These are phyloP conservation scores for Podospora pseudocomata DNA, from an alignment of 495 filamentous ascomycete genomes.

Conservation along the genomic window DNA sequence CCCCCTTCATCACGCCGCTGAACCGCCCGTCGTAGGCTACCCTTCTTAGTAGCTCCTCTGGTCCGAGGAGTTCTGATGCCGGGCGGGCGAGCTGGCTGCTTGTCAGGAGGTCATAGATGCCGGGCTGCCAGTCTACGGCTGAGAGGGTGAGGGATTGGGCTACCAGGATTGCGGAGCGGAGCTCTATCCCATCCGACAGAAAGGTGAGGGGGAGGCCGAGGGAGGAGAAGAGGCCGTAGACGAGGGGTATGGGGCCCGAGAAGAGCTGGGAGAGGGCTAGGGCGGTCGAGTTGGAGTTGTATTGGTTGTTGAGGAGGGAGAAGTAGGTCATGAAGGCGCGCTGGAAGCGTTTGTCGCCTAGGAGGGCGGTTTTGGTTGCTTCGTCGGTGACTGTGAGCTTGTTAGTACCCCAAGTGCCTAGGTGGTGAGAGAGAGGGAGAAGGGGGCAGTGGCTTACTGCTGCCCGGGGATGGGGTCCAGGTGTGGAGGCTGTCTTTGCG, in stretches of 20 bases:
- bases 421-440: not conserved
- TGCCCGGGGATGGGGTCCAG: constrained; percentile 27
- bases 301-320: constrained; percentile 29
- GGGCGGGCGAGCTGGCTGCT: constrained; percentile 18
- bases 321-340: constrained; percentile 35
- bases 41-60: constrained; percentile 24
- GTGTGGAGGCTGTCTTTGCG: constrained; percentile 16
- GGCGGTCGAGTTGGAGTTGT: constrained; percentile 21
- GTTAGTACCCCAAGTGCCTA: not conserved
- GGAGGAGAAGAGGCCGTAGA: constrained; percentile 29
- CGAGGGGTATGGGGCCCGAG: constrained; percentile 21
- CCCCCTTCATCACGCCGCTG: constrained; percentile 28
- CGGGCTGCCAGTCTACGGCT: constrained; percentile 26
- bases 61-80: constrained; percentile 5
- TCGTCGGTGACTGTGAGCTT: not conserved
- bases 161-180: constrained; percentile 25
- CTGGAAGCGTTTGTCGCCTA: constrained; percentile 22
- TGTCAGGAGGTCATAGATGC: constrained; percentile 25
- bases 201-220: constrained; percentile 27
- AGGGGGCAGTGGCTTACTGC: not conserved
- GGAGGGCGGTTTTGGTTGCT: not conserved
- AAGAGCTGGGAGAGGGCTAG: constrained; percentile 28
- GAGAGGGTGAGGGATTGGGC: constrained; percentile 27
- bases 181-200: constrained; percentile 32
- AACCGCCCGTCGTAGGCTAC: constrained; percentile 30